phyloP scores from a whole-genome alignment of 2,329 filamentous ascomycete genomes.

The Xylogone sp. region DNA sequence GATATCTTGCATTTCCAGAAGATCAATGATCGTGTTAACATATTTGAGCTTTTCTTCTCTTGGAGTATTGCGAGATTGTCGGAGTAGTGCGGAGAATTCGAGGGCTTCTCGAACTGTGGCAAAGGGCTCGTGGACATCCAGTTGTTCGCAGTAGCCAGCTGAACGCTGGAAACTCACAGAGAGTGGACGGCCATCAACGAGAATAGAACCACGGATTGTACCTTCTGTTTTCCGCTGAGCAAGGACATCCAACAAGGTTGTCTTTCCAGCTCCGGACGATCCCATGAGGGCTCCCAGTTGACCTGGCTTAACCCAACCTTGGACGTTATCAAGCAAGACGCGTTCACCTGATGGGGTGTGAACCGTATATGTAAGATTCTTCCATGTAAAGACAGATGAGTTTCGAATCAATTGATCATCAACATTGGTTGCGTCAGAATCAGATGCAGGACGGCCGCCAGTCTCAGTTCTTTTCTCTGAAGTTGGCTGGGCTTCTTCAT shows the following conservation, averaged over 20 bases:
- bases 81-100: constrained; percentile 81
- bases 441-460: constrained; percentile 13
- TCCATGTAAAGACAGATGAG: constrained; percentile 71
- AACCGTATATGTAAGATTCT: constrained; percentile 65
- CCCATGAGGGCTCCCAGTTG: constrained; percentile 64
- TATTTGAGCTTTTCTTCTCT: constrained; percentile 75
- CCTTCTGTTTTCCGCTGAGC: constrained; percentile 73
- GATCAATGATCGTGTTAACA: constrained; percentile 70
- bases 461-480: constrained; percentile 6
- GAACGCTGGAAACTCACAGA: constrained; percentile 78
- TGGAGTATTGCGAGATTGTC: constrained; percentile 71
- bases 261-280: constrained; percentile 55
- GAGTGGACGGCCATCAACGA: constrained; percentile 60
- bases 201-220: constrained; percentile 80
- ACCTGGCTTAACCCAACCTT: constrained; percentile 75
- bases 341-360: constrained; percentile 58
- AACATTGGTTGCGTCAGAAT: constrained; percentile 29
- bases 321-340: constrained; percentile 71
- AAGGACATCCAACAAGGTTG: constrained; percentile 54
- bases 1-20: constrained; percentile 65
- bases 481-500: constrained; percentile 43
- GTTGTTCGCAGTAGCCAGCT: constrained; percentile 80
- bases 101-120: constrained; percentile 82
- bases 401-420: constrained; percentile 52
- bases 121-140: constrained; percentile 82